phyloP scores from a whole-genome alignment of 495 filamentous ascomycete species.

The Lasiosphaeria ovina region DNA sequence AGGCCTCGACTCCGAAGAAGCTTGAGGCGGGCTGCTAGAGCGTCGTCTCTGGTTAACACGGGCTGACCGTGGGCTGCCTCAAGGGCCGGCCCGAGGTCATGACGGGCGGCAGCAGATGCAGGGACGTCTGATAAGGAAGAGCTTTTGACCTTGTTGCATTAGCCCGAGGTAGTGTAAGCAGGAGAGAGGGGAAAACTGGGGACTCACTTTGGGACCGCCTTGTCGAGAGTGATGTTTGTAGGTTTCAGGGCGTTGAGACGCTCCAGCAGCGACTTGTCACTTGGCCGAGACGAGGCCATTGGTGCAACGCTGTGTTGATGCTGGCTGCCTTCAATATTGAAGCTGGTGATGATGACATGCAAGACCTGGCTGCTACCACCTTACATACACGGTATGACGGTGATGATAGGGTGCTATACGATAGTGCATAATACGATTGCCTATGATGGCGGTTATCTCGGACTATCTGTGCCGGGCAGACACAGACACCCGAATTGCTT shows the following conservation, averaged over 20 bases:
- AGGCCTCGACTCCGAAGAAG: conserved; percentile 34
- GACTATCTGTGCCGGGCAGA: no score
- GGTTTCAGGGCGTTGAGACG: conserved; percentile 73
- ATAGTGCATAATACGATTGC: no score
- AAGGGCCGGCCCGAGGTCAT: no score
- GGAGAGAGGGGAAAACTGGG: background rate
- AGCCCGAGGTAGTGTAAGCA: background rate
- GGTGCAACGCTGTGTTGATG: conserved; percentile 6
- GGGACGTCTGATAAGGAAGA: background rate
- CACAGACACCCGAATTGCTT: no score
- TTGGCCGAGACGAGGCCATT: conserved; percentile 64
- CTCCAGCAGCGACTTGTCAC: conserved; percentile 80
- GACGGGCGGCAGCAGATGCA: no score
- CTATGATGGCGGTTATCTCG: no score
- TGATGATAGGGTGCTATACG: no score
- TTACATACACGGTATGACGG: no score
- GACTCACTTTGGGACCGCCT: conserved; percentile 8
- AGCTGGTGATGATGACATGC: no score
- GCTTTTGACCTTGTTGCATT: background rate
- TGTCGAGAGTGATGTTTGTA: conserved; percentile 34
- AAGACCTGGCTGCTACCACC: no score
- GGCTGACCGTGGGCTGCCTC: background rate
- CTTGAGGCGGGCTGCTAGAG: conserved; percentile 41
- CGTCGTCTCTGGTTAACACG: conserved; percentile 41
- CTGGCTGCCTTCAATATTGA: background rate